Base-by-base conservation (phyloP, 2,329 filamentous ascomycete genomes). In the Aspergillaceae sp. region DNA sequence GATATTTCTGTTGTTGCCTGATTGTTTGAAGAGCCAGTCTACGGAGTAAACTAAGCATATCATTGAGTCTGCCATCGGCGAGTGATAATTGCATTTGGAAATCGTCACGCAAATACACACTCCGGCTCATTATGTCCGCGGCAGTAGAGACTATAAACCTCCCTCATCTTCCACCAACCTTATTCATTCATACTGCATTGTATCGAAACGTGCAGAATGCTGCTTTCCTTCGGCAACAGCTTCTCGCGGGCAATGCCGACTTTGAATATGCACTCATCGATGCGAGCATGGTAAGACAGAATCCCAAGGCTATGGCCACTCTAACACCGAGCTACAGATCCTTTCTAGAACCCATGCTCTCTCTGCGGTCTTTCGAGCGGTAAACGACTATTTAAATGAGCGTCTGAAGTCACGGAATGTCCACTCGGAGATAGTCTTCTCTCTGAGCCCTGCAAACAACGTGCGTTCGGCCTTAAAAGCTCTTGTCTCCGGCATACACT, bases 221-320 rank as follows among this genome's bases (percentile, higher is more conserved):
- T 7, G 68, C 78, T 1, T 89, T 84, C 60, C 74, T 98, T 38
- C 84, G 89, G 44, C 75, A 83, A 56, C 90, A 96, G 69, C 79
- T 98, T 4, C 74, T 97, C n/a, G 77, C 80, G 4, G 86, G 87
- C 44, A 95, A 97, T 62, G 61, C 79, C 7, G 83, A 84, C 6
- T 97, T 90, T 58, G 89, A 97, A 67, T 97, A 97, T 73, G 89
- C 90, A 32, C 86, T 98, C 55, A 78, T 98, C 41, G 91, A 98
- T 69, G 89, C 89, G 19, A 81, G 79, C 40, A 79, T 86, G 64
- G 84, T 90, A 74, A 19, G 36, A 76, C 30, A 4, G 7, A 28
- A 29, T 11, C 32, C n/a, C 19, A 7, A n/a, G 29, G 27, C 29
- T 34, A 42, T 44, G 9, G n/a, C 44, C 9, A 43, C 7, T 47